Conservation (phyloP, 108 stramenopile species). For the Schizochytrium sp. region DNA sequence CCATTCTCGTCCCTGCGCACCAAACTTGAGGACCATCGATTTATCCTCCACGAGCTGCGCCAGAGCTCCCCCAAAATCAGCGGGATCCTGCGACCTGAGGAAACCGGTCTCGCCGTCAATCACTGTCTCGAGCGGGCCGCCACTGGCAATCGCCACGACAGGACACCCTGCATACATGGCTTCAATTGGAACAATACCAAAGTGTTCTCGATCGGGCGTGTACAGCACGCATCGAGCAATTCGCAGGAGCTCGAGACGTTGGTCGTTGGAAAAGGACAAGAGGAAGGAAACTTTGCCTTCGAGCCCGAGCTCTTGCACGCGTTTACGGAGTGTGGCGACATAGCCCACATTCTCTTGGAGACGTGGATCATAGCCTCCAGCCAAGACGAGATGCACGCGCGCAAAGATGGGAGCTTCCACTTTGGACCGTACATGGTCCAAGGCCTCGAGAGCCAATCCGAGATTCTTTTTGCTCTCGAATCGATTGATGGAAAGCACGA, state of each 20-base stretch:
- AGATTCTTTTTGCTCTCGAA: conserved; percentile 98
- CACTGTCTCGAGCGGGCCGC: conserved; percentile 88
- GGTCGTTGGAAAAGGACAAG: conserved; percentile 64
- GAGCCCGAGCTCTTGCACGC: conserved; percentile 38
- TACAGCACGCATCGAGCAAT: conserved; percentile 71
- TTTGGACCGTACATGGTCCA: neutral
- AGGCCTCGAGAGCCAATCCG: conserved; percentile 47
- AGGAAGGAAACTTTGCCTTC: conserved; percentile 51
- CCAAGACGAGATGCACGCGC: conserved; percentile 57
- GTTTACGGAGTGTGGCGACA: conserved; percentile 57
- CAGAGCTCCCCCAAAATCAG: neutral
- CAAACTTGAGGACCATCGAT: neutral
- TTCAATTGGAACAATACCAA: conserved; percentile 98
- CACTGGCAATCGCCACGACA: conserved; percentile 67
- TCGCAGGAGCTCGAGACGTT: conserved; percentile 58
- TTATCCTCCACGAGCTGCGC: neutral
- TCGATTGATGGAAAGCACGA: conserved; percentile 73
- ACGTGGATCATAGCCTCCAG: conserved; percentile 87
- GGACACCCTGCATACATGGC: conserved; percentile 84
- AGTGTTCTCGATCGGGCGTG: conserved; percentile 91
- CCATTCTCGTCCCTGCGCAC: neutral
- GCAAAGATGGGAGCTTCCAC: neutral
- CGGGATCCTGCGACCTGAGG: conserved; percentile 29
- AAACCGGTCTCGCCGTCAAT: conserved; percentile 73
- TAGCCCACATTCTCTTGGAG: conserved; percentile 90